Base-by-base conservation (phyloP, 208 protist species). In the Naegleria lovaniensis region DNA sequence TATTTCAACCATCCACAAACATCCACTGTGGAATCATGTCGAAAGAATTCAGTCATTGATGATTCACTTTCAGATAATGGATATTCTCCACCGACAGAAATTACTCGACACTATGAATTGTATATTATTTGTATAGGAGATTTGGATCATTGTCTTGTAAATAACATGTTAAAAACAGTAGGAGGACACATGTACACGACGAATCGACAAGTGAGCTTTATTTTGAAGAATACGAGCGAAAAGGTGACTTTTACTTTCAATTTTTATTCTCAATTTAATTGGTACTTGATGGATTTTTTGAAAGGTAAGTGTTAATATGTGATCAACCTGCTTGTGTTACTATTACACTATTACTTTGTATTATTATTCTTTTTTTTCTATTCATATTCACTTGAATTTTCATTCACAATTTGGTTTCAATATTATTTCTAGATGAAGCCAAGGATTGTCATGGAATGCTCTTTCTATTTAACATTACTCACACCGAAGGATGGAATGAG, bases 251-350 rank as follows among this genome's bases (percentile, higher is more conserved):
- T 19, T 33, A 79, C 25, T 36, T 79, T 79, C 29, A 79, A 79
- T 79, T 79, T 36, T 33, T 79, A 79, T 79, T 79, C 67, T 6
- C 16, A 36, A 36, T 79, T 36, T 33, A 79, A 79, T 79, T 79
- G 67, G 67, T 79, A 79, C 36, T 79, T 79, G 29, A 79, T 79
- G 67, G 67, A 79, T 79, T 79, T 79, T 79, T 79, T 79, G 29
- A 79, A 79, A 79, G 43, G 43, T 48, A 48, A 9, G 43, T 48
- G n/a, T n/a, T n/a, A n/a, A n/a, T n/a, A n/a, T n/a, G n/a, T n/a
- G n/a, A n/a, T n/a, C n/a, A n/a, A n/a, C n/a, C n/a, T n/a, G n/a
- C n/a, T n/a, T n/a, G n/a, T n/a, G n/a, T n/a, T n/a, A n/a, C n/a
- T n/a, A n/a, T n/a, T n/a, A n/a, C n/a, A n/a, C n/a, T n/a, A n/a